Evolutionary conservation across 2,329 filamentous ascomycete species (phyloP).

Genomic region (Akanthomyces muscarius): DNA sequence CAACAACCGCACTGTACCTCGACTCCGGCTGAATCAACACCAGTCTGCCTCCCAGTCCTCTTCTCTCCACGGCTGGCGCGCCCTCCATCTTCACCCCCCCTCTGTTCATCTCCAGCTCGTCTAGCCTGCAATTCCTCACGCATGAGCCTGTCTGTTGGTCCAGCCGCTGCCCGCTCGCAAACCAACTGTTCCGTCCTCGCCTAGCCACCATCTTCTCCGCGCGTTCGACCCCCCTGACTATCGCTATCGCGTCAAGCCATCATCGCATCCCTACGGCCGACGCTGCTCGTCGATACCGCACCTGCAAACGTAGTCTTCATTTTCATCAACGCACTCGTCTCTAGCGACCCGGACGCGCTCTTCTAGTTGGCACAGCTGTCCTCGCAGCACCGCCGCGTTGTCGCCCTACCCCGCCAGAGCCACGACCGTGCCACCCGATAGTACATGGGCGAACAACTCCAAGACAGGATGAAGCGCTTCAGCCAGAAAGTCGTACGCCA

Average conservation of each 20-base stretch:
- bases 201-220: neutral
- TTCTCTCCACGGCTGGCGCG: conserved; percentile 9
- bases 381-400: conserved; percentile 13
- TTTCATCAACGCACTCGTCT: neutral
- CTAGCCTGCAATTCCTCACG: conserved; percentile 4
- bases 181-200: neutral
- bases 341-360: conserved; percentile 7
- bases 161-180: neutral
- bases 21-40: conserved; percentile 14
- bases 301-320: neutral
- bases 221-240: conserved; percentile 14
- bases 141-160: neutral
- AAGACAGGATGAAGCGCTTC: conserved; percentile 87
- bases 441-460: conserved; percentile 18
- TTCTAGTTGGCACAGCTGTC: conserved; percentile 1
- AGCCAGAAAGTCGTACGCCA: conserved; percentile 90
- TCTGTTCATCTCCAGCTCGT: neutral
- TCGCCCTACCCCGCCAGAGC: conserved; percentile 17
- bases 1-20: neutral
- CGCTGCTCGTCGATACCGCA: neutral
- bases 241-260: conserved; percentile 9
- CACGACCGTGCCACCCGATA: conserved; percentile 9
- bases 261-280: neutral
- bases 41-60: neutral
- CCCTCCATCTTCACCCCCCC: conserved; percentile 3